Base-by-base conservation (phyloP, 768 basidiomycete species). In the Dendrothele bispora region DNA sequence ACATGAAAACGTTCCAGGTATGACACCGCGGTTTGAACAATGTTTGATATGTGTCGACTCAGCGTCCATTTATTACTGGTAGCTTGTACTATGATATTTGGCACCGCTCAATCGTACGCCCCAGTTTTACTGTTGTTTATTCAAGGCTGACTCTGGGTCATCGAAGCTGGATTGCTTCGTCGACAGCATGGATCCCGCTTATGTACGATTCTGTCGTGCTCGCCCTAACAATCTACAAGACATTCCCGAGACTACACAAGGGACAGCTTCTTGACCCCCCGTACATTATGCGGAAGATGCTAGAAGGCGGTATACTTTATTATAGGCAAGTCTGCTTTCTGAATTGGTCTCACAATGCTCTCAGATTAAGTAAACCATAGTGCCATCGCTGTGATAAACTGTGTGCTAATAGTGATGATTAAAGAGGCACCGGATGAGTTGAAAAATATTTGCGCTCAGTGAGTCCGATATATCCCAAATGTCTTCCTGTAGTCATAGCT, bases 381-480 rank as follows among this genome's bases (percentile, higher is more conserved):
- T 24, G 43, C 21, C n/a, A 44, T 44, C 17, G 32, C 25, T 35
- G 43, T 34, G 5, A 34, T 44, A 11, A 44, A 10, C 10, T 44
- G 32, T 14, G 43, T 21, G n/a, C 36, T 44, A n/a, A 28, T 27
- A 14, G 12, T 39, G 2, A 38, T 38, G 46, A 47, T 39, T 17
- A 15, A 48, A 46, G 37, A 44, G 35, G 28, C 43, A 38, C 21
- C 20, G 24, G 35, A 37, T 20, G 40, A 41, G 47, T 48, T 37
- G 39, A 47, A 56, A 24, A 53, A 57, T 25, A 27, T 48, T 24
- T 20, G 24, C 5, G 45, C n/a, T 4, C 18, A 39, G 24, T 27
- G 5, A 27, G 34, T n/a, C n/a, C n/a, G n/a, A n/a, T n/a, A n/a
- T n/a, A n/a, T n/a, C 21, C 20, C 8, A 34, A 14, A 5, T 30